Conservation (phyloP, 192 early-diverging fungal species). For the Dissophora ornata region DNA sequence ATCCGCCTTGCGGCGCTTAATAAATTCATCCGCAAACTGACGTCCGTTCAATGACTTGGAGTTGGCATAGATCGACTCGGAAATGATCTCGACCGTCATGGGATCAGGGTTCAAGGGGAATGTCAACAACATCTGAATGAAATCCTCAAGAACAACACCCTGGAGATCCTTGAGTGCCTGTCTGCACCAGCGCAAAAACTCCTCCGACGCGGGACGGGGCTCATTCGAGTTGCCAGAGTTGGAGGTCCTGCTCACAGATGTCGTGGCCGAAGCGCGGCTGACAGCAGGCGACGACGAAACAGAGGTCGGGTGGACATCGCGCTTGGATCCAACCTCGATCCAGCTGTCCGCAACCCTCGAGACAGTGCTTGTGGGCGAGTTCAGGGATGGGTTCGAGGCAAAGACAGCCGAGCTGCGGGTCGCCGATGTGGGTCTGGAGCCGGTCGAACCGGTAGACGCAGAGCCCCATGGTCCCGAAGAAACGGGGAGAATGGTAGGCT, state of each 20-base stretch:
- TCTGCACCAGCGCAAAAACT: conserved; percentile 81
- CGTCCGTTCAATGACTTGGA: conserved; percentile 78
- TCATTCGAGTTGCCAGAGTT: conserved; percentile 37
- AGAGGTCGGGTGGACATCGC: conserved; percentile 2
- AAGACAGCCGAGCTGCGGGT: conserved; percentile 20
- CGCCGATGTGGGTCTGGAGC: conserved; percentile 8
- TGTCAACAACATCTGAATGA: conserved; percentile 80
- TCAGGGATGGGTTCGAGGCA: conserved; percentile 13
- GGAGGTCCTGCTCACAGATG: not conserved
- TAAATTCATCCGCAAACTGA: conserved; percentile 83
- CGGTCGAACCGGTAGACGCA: conserved; percentile 7
- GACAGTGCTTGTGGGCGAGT: conserved; percentile 12
- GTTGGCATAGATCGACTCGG: conserved; percentile 80
- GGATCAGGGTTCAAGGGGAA: conserved; percentile 76
- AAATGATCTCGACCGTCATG: conserved; percentile 77
- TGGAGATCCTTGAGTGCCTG: conserved; percentile 68
- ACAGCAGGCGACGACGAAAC: conserved; percentile 1
- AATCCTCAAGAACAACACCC: conserved; percentile 70
- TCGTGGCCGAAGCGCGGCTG: conserved; percentile 7
- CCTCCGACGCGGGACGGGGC: conserved; percentile 64
- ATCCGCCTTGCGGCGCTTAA: conserved; percentile 79
- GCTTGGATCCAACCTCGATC: conserved; percentile 39
- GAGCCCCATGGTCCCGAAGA: conserved; percentile 28
- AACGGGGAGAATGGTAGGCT: conserved; percentile 4
- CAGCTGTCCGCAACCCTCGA: conserved; percentile 22